Conservation (phyloP, 129 eudicot genomes). For the Gnaphalium uliginosum region DNA sequence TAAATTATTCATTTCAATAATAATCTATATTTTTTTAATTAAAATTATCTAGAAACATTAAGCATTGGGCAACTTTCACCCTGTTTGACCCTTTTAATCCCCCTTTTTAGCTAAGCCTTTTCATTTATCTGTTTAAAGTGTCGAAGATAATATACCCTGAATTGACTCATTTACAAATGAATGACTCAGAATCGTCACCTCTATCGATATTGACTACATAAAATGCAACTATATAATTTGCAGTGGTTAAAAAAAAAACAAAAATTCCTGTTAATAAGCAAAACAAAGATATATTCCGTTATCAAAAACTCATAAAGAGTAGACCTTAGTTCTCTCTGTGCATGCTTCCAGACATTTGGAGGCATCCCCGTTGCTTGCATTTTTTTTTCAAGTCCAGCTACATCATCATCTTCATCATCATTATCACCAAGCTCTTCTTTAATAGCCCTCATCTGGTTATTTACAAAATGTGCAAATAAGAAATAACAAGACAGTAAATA, state of each 20-base stretch:
- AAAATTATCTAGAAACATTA: neutral
- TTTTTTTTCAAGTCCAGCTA: constrained; percentile 90
- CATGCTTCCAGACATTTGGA: constrained; percentile 93
- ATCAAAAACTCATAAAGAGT: neutral
- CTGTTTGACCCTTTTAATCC: neutral
- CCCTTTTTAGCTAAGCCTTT: neutral
- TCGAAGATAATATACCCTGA: neutral
- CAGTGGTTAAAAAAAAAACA: neutral
- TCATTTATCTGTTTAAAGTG: neutral
- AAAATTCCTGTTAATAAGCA: neutral
- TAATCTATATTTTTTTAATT: neutral
- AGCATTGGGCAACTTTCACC: neutral
- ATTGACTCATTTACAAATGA: neutral
- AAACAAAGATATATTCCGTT: neutral
- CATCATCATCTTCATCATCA: constrained; percentile 98
- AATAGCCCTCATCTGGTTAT: constrained; percentile 88
- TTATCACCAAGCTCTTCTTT: constrained; percentile 99
- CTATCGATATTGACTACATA: neutral
- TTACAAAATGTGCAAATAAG: constrained; percentile 2
- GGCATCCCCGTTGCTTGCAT: constrained; percentile 99
- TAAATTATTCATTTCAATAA: neutral
- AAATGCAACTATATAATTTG: neutral
- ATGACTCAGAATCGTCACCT: neutral
- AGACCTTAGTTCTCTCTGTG: constrained; percentile 94
- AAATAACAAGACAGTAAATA: constrained; percentile 11